phyloP scores from a whole-genome alignment of 495 filamentous ascomycete species.

The Endocarpon pusillum region DNA sequence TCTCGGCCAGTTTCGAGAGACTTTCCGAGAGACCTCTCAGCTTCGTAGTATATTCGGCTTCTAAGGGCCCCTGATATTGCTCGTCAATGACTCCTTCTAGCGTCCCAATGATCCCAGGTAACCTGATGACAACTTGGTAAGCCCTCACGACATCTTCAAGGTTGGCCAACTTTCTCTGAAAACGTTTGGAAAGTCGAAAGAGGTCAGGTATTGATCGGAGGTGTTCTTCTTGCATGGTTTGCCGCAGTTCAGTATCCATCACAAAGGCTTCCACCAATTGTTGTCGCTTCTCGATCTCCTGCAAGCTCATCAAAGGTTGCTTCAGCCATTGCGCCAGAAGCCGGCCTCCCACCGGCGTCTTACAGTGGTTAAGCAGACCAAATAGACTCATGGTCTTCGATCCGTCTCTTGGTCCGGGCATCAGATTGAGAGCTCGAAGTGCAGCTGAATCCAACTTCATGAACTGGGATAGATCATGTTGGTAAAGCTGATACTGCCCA shows the following conservation, averaged over 20 bases:
- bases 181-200: slow-evolving; percentile 84
- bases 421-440: slow-evolving; percentile 83
- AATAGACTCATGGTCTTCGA: slow-evolving; percentile 96
- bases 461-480: slow-evolving; percentile 91
- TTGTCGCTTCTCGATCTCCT: slow-evolving; percentile 80
- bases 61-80: slow-evolving; percentile 71
- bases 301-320: slow-evolving; percentile 84
- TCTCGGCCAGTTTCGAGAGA: slow-evolving; percentile 76
- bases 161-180: slow-evolving; percentile 77
- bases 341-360: slow-evolving; percentile 82
- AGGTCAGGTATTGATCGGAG: slow-evolving; percentile 86
- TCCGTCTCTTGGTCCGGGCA: slow-evolving; percentile 89
- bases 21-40: slow-evolving; percentile 58
- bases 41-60: slow-evolving; percentile 76
- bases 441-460: slow-evolving; percentile 98
- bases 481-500: slow-evolving; percentile 90
- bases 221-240: slow-evolving; percentile 97
- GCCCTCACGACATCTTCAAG: slow-evolving; percentile 90
- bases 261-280: slow-evolving; percentile 93
- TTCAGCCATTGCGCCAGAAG: slow-evolving; percentile 93
- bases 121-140: slow-evolving; percentile 83
- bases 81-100: slow-evolving; percentile 94
- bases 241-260: slow-evolving; percentile 79
- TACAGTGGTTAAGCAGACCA: slow-evolving; percentile 92
- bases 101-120: slow-evolving; percentile 79